phyloP scores from a whole-genome alignment of 345 rosid genomes.

The Arabidopsis thaliana region TAIR10.1 NC_003070.9:11163001-11163500 shows the following conservation, averaged over 20 bases:
- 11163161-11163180: constrained; percentile 11
- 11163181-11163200: not conserved
- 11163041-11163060: constrained; percentile 47
- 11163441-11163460: constrained; percentile 12
- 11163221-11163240: constrained; percentile 27
- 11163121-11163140: not conserved
- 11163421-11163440: not conserved
- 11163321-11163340: constrained; percentile 7
- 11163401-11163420: not conserved
- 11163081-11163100: constrained; percentile 32
- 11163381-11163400: constrained; percentile 6
- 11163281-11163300: constrained; percentile 27
- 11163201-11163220: constrained; percentile 29
- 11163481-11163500: constrained; percentile 19
- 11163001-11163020: constrained; percentile 27
- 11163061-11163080: not conserved
- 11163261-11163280: constrained; percentile 21
- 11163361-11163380: constrained; percentile 26
- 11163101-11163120: not conserved
- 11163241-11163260: constrained; percentile 28
- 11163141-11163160: constrained; percentile 25
- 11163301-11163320: constrained; percentile 14
- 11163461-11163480: constrained; percentile 30
- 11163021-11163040: constrained; percentile 37
- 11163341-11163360: not conserved